Evolutionary conservation across 2,329 filamentous ascomycete species (phyloP), one percentile per base, ranked within the genome.

Genomic region (Phialophora macrospora): DNA sequence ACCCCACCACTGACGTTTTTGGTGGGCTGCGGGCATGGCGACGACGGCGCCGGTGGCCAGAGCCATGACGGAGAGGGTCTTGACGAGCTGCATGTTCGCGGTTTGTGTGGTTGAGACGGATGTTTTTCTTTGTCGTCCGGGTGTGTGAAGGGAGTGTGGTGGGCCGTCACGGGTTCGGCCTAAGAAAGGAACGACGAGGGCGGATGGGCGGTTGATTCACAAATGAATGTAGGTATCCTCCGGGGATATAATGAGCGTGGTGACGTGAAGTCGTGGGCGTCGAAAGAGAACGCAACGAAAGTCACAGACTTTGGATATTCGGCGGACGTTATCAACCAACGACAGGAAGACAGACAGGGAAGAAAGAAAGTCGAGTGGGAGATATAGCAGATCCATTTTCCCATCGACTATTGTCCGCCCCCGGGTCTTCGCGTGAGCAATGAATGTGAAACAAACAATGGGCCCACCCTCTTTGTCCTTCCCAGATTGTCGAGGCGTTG

Each of bases 41-140:
- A 77, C 66, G 61, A 72, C 68, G 51, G 72, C 71, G 32, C 68
- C 67, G 52, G 62, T 63, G 56, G 70, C 72, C 55, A 76, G 60
- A 41, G 74, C 71, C 55, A 78, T 61, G 46, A 74, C 60, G 59
- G 76, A 75, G 68, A 77, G 46, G 44, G 65, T 64, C 61, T 70
- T 68, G 63, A 69, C 9, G 51, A 67, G 48, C 51, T 66, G 54
- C 70, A 72, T 72, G 22, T 70, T 66, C 56, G 51, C 28, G 28
- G 63, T 54, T 51, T 9, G 20, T 22, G 48, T 48, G 63, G 11
- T 24, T 55, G 28, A 52, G 32, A 7, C 17, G 24, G 44, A 38
- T 22, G 46, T 49, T n/a, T 11, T 30, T 48, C 41, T 22, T 46
- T 17, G 22, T 57, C 4, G 26, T 49, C 30, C 14, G 22, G 52